Evolutionary conservation across 495 filamentous ascomycete genomes (phyloP).

Genomic region (Daldinia loculata): DNA sequence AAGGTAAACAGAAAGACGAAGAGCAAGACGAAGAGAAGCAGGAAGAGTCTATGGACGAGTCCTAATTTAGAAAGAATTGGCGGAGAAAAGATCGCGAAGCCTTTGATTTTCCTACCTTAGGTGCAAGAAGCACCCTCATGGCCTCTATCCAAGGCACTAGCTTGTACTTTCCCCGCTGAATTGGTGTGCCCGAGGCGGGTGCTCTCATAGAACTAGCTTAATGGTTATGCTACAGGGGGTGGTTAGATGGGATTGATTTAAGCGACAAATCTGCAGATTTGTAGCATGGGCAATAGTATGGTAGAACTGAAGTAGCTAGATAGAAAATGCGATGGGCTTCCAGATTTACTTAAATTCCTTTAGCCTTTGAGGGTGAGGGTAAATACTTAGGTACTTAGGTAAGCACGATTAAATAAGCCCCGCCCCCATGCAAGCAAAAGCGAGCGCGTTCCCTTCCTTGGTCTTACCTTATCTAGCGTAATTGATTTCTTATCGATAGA

Average conservation of each 20-base stretch:
- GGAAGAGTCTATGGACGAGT: not conserved
- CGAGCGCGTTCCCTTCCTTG: constrained; percentile 5
- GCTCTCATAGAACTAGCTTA: not conserved
- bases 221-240: not conserved
- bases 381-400: not conserved
- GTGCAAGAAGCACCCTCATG: not conserved
- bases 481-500: constrained; percentile 24
- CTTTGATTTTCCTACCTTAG: too few species aligned
- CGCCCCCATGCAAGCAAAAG: not conserved
- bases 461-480: constrained; percentile 1
- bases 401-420: not conserved
- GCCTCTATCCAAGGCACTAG: not conserved
- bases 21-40: not conserved
- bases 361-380: too few species aligned
- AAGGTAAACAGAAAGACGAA: not conserved
- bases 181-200: not conserved
- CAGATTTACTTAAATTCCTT: not conserved
- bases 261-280: not conserved
- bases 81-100: too few species aligned
- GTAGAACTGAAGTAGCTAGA: not conserved
- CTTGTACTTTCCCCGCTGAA: not conserved
- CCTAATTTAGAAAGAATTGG: not conserved
- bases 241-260: not conserved
- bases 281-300: not conserved
- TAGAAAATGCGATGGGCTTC: not conserved